Evolutionary conservation across 345 rosid genomes (phyloP).

Genomic region (Lenwebbia sp.): DNA sequence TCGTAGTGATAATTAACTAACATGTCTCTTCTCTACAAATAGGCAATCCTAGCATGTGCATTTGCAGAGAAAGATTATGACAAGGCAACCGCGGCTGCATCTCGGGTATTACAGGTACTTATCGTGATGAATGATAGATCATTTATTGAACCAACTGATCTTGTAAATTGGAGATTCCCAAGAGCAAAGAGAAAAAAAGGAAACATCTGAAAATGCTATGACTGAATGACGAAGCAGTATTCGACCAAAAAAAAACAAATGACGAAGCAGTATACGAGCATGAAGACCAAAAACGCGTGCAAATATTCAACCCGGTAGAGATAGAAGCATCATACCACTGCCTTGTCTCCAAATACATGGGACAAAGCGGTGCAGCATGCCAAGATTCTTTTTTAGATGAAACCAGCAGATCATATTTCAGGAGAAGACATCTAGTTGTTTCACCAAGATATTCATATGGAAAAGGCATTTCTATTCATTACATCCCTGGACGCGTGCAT

Average conservation of each 20-base stretch:
- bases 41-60: conserved; percentile 87
- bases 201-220: not conserved
- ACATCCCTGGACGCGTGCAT: not conserved
- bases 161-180: not conserved
- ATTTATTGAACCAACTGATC: not conserved
- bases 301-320: not conserved
- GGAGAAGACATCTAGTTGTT: not conserved
- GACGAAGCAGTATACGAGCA: not conserved
- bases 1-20: not conserved
- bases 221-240: not conserved
- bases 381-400: not conserved
- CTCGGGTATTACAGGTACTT: conserved; percentile 73
- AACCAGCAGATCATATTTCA: not conserved
- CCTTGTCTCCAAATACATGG: not conserved
- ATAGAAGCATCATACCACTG: not conserved
- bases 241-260: not conserved
- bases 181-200: not conserved
- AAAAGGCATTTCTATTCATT: no score
- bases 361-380: not conserved
- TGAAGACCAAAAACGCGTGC: not conserved
- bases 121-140: not conserved
- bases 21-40: not conserved
- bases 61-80: conserved; percentile 73
- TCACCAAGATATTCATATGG: not conserved
- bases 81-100: conserved; percentile 55